These are phyloP conservation scores for Aspergillus steynii DNA, from an alignment of 495 filamentous ascomycete genomes.

Conservation along the genomic window DNA sequence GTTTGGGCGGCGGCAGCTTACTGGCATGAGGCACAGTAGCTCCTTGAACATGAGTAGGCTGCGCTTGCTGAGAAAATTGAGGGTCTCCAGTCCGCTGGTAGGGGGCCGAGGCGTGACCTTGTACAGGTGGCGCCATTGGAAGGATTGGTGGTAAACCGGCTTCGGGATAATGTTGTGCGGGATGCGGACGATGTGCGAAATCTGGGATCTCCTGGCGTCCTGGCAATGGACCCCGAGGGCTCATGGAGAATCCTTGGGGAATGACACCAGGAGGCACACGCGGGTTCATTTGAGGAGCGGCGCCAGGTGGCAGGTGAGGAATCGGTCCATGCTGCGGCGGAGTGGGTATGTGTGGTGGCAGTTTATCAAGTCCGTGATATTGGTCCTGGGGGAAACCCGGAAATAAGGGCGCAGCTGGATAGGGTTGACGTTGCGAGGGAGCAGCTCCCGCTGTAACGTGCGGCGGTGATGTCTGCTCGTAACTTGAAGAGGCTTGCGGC, in stretches of 20 bases:
- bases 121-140: slow-evolving; percentile 14
- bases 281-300: slow-evolving; percentile 8
- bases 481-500: slow-evolving; percentile 30
- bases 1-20: slow-evolving; percentile 58
- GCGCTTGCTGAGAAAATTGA: slow-evolving; percentile 44
- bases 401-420: slow-evolving; percentile 40
- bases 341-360: slow-evolving; percentile 24
- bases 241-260: slow-evolving; percentile 15
- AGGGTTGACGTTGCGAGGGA: slow-evolving; percentile 45
- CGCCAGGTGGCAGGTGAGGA: slow-evolving; percentile 13
- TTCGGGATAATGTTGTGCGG: slow-evolving; percentile 12
- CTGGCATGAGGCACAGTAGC: slow-evolving; percentile 55
- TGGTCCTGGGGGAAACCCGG: slow-evolving; percentile 39
- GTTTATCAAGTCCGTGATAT: slow-evolving; percentile 22
- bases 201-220: slow-evolving; percentile 17
- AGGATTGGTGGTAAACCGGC: slow-evolving; percentile 16
- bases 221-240: slow-evolving; percentile 17
- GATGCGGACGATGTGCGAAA: slow-evolving; percentile 16
- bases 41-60: slow-evolving; percentile 39
- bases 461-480: slow-evolving; percentile 42
- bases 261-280: slow-evolving; percentile 9
- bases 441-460: slow-evolving; percentile 29
- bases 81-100: slow-evolving; percentile 57
- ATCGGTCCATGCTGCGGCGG: slow-evolving; percentile 21
- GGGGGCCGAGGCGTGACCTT: slow-evolving; percentile 39